These are phyloP conservation scores for Solanum hybrid DNA, from an alignment of 305 asterid genomes.

Conservation along the genomic window DNA sequence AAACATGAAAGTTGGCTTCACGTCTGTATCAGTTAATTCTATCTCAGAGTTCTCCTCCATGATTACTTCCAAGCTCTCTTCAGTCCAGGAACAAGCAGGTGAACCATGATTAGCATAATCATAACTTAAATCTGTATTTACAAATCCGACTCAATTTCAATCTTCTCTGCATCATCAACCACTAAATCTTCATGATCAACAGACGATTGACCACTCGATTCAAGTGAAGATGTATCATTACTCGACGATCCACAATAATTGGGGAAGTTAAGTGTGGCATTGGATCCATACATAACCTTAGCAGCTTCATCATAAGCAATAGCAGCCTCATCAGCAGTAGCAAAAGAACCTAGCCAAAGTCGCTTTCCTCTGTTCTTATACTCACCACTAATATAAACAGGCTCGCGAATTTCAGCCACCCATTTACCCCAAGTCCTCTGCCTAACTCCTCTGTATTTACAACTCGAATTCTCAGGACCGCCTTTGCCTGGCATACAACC, in stretches of 20 bases:
- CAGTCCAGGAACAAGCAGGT: neutral
- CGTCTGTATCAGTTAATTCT: neutral
- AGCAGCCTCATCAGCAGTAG: constrained; percentile 16
- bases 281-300: constrained; percentile 12
- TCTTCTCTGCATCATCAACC: neutral
- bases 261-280: constrained; percentile 21
- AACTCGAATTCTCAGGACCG: constrained; percentile 19
- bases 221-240: neutral
- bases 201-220: neutral
- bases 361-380: neutral
- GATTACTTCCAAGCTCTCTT: neutral
- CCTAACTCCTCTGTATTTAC: constrained; percentile 22
- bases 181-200: neutral
- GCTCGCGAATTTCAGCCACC: neutral
- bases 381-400: neutral
- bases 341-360: constrained; percentile 17
- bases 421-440: constrained; percentile 32
- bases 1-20: neutral
- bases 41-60: neutral
- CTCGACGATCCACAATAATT: neutral
- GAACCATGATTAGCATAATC: neutral
- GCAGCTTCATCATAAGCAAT: constrained; percentile 24
- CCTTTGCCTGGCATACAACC: constrained; percentile 26
- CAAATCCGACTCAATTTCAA: neutral
- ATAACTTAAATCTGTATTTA: neutral